Base-by-base conservation (phyloP, 2,329 filamentous ascomycete species). In the Trichoderma cornu-damae region DNA sequence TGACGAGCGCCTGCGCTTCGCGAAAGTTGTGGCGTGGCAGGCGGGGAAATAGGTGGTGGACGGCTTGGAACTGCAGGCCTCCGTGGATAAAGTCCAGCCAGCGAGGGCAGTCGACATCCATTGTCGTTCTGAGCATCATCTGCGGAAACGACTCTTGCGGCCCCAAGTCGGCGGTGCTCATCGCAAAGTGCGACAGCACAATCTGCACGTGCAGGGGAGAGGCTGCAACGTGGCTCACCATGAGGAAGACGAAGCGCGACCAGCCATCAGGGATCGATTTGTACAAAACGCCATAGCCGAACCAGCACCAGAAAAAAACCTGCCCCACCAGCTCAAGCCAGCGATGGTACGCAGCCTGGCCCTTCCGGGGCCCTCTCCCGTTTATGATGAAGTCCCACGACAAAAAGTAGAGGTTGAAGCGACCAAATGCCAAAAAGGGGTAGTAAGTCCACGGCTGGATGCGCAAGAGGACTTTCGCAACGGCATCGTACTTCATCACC, bases 71-170 rank as follows among this genome's bases (percentile, higher is more conserved):
- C 70, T 89, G 86, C 26, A 89, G 74, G 1, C 86, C 86, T 48
- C 86, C 86, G 68, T 89, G 86, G 66, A 88, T 77, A 63, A 84
- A 89, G 68, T 89, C 86, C 24, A 89, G 73, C 86, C 86, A 89
- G 22, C 77, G 73, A 0, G 86, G 86, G 69, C 86, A 89, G 64
- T 87, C 84, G 47, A 89, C 82, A 64, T 89, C 86, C 85, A 89
- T 87, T 24, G 85, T 88, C 3, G 86, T 89, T 43, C 86, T 79
- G 35, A 89, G 73, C 77, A 87, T 85, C 65, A 83, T 83, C 72
- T 88, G 84, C 0, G 85, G 76, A 66, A 88, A 89, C 0, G 83
- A 86, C 67, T 89, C 86, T 55, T 76, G 73, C 46, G 82, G 78
- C 59, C 84, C 84, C 2, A 87, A 75, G 61, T 88, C 83, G 0